Percentiles rank a stretch among this genome's conserved stretches.
phyloP scores from a whole-genome alignment of 108 stramenopile species.

The Fragilaria radians region DNA sequence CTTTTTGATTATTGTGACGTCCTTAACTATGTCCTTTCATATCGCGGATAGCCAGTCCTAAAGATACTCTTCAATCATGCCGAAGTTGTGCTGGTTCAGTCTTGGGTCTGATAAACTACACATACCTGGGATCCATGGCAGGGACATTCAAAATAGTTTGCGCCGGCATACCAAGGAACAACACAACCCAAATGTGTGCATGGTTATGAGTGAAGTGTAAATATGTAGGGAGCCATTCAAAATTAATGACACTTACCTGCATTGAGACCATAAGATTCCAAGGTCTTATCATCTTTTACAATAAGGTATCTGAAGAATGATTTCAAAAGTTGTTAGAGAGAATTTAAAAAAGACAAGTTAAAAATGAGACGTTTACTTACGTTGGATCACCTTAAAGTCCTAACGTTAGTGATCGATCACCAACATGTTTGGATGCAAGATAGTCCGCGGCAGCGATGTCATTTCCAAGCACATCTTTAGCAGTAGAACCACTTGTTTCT shows the following conservation, averaged over 20 bases:
- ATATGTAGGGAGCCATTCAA: background rate
- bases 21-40: no score
- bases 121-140: conserved; percentile 99
- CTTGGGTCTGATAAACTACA: no score
- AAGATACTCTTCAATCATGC: no score
- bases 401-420: conserved; percentile 89
- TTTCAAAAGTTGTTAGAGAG: background rate
- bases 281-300: conserved; percentile 90
- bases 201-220: background rate
- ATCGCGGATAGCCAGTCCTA: no score
- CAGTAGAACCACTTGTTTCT: conserved; percentile 72
- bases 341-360: conserved; percentile 4
- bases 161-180: conserved; percentile 95
- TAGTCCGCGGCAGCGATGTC: conserved; percentile 85
- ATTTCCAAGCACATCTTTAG: conserved; percentile 92
- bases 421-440: conserved; percentile 76
- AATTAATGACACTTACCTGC: conserved; percentile 30
- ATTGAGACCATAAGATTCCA: conserved; percentile 78
- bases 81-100: no score
- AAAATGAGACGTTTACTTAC: conserved; percentile 13
- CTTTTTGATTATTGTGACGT: no score
- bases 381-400: conserved; percentile 99
- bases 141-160: conserved; percentile 99
- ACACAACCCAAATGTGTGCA: conserved; percentile 99
- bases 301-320: conserved; percentile 76